Evolutionary conservation across 176 grass and related monocot species (phyloP).

Genomic region (Rhynchospora breviuscula): DNA sequence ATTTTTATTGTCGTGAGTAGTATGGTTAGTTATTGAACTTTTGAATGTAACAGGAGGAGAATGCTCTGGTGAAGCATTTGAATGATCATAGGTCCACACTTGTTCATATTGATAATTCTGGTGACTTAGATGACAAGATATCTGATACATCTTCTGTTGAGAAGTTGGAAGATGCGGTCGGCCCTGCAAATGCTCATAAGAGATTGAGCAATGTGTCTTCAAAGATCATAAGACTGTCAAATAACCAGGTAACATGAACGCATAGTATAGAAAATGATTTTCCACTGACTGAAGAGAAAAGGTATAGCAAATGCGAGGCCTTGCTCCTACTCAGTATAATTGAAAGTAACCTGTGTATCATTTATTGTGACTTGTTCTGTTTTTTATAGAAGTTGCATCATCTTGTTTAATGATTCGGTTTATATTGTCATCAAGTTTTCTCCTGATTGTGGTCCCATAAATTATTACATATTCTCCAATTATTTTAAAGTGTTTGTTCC

Average conservation of each 20-base stretch:
- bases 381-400: neutral
- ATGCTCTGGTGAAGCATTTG: constrained; percentile 57
- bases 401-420: neutral
- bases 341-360: neutral
- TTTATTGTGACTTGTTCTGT: neutral
- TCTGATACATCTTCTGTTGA: neutral
- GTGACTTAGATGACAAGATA: constrained; percentile 10
- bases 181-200: constrained; percentile 29
- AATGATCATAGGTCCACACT: constrained; percentile 61
- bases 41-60: constrained; percentile 62
- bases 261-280: neutral
- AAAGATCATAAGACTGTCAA: constrained; percentile 48
- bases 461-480: neutral
- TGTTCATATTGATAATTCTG: constrained; percentile 12
- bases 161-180: neutral
- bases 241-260: constrained; percentile 52
- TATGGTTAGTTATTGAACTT: neutral
- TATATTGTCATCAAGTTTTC: neutral
- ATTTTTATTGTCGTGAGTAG: neutral
- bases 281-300: neutral
- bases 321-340: neutral
- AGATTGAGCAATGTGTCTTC: constrained; percentile 29
- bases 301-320: neutral
- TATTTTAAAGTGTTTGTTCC: constrained; percentile 66
- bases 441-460: neutral